Conservation (phyloP, 202 grass and related monocot genomes). For the Schoenoplectus triqueter region DNA sequence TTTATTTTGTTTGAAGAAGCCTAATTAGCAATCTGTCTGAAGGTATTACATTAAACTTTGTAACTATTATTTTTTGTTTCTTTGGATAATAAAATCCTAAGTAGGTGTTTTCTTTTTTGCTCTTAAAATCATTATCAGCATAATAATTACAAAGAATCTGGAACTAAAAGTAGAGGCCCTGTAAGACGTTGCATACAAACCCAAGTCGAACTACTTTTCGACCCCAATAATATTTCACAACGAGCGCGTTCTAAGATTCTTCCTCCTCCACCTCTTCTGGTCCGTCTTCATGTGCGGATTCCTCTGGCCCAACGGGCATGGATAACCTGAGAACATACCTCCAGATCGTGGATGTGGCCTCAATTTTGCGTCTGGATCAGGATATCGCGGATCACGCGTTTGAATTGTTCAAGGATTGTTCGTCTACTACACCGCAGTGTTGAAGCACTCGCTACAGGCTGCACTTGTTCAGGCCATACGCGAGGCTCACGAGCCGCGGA, state of each 20-base stretch:
- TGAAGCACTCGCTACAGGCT: conserved; percentile 84
- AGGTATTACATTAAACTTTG: too few relatives aligned
- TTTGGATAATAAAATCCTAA: too few relatives aligned
- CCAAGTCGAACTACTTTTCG: too few relatives aligned
- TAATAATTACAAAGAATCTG: too few relatives aligned
- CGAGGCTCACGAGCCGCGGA: conserved; percentile 86
- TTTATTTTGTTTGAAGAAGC: too few relatives aligned
- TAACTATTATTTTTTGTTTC: too few relatives aligned
- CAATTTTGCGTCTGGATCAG: conserved; percentile 74
- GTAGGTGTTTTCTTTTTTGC: too few relatives aligned
- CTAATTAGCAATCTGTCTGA: too few relatives aligned
- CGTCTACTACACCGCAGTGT: conserved; percentile 80
- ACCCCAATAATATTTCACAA: too few relatives aligned
- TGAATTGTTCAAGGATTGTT: conserved; percentile 90
- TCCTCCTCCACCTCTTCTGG: conserved; percentile 37
- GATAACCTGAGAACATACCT: conserved; percentile 90
- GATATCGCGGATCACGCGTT: conserved; percentile 96
- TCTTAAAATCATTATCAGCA: too few relatives aligned
- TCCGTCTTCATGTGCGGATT: conserved; percentile 47
- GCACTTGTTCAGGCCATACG: conserved; percentile 94
- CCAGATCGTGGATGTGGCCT: conserved; percentile 91
- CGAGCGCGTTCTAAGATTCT: conserved; percentile 71
- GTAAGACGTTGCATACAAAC: too few relatives aligned
- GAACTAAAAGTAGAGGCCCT: too few relatives aligned
- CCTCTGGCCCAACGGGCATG: conserved; percentile 69